A percentile compares a stretch with the other conserved stretches of the same genome.
phyloP scores from a whole-genome alignment of 176 grass and related monocot genomes.

The Triticum dicoccoides region DNA sequence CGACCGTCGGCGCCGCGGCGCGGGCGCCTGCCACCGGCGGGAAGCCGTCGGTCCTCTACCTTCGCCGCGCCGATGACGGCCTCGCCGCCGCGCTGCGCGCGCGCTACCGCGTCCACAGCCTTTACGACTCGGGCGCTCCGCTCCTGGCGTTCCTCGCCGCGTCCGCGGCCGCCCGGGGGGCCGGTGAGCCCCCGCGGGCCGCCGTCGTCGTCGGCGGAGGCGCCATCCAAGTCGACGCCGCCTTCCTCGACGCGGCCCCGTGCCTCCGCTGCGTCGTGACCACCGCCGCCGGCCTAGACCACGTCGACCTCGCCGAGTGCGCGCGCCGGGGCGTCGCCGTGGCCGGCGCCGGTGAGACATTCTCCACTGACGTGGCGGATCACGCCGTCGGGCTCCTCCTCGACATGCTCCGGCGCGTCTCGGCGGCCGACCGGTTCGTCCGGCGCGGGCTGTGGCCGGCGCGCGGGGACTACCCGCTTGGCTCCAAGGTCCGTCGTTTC shows the following conservation, averaged over 20 bases:
- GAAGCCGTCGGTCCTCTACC: constrained; percentile 13
- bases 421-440: constrained; percentile 38
- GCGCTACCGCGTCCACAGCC: constrained; percentile 17
- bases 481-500: constrained; percentile 39
- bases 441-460: constrained; percentile 25
- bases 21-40: not conserved
- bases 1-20: not conserved
- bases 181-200: not conserved
- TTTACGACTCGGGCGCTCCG: constrained; percentile 5
- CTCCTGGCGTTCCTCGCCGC: constrained; percentile 21
- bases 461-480: constrained; percentile 26
- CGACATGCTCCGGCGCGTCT: constrained; percentile 39
- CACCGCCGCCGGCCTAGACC: constrained; percentile 30
- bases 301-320: constrained; percentile 46
- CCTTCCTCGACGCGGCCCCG: constrained; percentile 27
- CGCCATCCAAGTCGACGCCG: not conserved
- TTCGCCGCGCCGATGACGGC: not conserved
- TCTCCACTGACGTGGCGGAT: constrained; percentile 34
- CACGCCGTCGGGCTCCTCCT: constrained; percentile 46
- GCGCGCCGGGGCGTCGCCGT: constrained; percentile 25
- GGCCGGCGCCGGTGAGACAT: constrained; percentile 24
- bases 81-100: not conserved
- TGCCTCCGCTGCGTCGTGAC: constrained; percentile 29
- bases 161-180: not conserved
- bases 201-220: not conserved